Evolutionary conservation across 1,284 basidiomycete genomes (phyloP), one percentile per base, ranked within the genome.

Genomic region (Pisolithus thermaeus): DNA sequence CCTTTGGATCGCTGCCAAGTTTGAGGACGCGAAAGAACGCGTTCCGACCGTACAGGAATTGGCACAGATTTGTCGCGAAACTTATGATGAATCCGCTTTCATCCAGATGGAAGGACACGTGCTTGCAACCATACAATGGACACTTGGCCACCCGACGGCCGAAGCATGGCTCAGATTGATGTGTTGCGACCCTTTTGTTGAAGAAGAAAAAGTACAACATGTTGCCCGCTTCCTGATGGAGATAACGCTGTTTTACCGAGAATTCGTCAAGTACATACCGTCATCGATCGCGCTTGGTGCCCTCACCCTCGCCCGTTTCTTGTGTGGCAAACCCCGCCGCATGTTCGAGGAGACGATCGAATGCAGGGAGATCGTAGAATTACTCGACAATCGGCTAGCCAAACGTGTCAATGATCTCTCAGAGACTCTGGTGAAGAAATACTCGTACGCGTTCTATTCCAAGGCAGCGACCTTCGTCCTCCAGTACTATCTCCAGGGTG

Each of bases 1-100:
- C 20, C 80, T 99, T 4, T 96, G 96, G 93, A 98, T 99, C 61
- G 97, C 97, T 5, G 91, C 97, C 62, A 99, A 99, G 73, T 99
- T 97, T 63, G 97, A 99, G 73, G 97, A 99, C 66, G 89, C 95
- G 40, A 99, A 99, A 73, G 96, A 99, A 68, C 91, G 93, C 55
- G 94, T 99, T 2, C 97, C 97, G 9, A 90, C 92, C 1, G 90
- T 98, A 7, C 83, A 90, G 63, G 96, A 99, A 61, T 84, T 99
- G 52, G 87, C 86, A 51, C 88, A 93, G 64, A 94, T 97, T 72
- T 99, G 95, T 73, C 91, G 88, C 62, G 88, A 92, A 61, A 91
- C 92, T 1, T 97, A 98, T 68, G 94, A 97, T 69, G 92, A 95
- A 70, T 89, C 90, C 3, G 93, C 94, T 0, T 99, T 98, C 70